Evolutionary conservation across 139 green algal genomes (phyloP).

Genomic region (Pycnococcus provasolii): DNA sequence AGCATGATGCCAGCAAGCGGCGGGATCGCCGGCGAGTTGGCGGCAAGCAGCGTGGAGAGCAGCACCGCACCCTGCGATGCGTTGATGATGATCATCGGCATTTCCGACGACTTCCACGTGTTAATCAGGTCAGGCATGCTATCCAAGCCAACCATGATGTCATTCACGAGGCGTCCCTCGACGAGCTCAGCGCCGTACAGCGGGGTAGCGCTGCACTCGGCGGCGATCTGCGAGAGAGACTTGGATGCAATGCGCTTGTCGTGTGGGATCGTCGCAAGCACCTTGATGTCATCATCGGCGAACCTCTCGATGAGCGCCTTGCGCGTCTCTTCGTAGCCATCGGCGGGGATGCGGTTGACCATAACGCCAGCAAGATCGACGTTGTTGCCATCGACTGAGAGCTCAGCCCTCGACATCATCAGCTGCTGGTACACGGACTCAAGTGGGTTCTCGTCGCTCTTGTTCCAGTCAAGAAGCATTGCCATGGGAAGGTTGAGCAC

Average conservation of each 20-base stretch:
- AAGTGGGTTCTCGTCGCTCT: background rate
- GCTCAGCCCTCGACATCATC: background rate
- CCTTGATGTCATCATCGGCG: background rate
- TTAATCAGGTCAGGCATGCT: background rate
- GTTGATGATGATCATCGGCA: background rate
- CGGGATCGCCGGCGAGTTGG: background rate
- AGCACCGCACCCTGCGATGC: background rate
- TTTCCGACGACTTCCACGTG: background rate
- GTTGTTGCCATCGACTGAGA: background rate
- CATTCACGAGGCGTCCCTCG: background rate
- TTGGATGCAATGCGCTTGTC: background rate
- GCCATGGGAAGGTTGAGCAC: background rate
- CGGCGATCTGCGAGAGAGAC: background rate
- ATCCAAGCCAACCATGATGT: background rate
- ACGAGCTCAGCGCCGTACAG: background rate
- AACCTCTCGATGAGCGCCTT: constrained; percentile 8
- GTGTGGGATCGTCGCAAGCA: background rate
- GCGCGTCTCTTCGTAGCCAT: background rate
- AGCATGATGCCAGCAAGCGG: background rate
- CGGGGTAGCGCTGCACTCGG: background rate
- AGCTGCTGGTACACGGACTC: background rate
- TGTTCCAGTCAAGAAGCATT: background rate
- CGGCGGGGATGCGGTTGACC: constrained; percentile 1
- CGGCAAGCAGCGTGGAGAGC: background rate
- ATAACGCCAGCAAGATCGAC: constrained; percentile 2